Percentiles rank a stretch among this genome's conserved stretches.
Conservation (phyloP, 2,329 filamentous ascomycete genomes). For the Aspergillus brasiliensis region DNA sequence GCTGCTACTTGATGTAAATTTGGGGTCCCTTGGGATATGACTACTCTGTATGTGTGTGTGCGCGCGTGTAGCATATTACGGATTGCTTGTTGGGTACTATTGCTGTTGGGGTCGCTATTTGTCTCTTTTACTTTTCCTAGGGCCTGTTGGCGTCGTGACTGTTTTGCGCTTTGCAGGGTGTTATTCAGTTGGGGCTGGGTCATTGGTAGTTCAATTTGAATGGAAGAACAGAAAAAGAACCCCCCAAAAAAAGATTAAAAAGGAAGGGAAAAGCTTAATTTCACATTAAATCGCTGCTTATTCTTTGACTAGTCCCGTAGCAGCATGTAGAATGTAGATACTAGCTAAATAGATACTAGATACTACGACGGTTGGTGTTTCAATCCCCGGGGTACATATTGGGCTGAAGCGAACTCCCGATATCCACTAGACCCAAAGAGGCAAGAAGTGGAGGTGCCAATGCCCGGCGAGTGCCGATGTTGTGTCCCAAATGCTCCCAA, state of each 20-base stretch:
- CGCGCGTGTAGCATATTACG: constrained; percentile 4
- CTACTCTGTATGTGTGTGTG: neutral
- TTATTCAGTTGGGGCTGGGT: neutral
- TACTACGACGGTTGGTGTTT: neutral
- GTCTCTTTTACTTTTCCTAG: neutral
- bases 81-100: neutral
- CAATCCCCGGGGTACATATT: too few species aligned
- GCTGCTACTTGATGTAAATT: constrained; percentile 2
- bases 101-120: neutral
- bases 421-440: neutral
- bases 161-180: constrained; percentile 4
- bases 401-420: neutral
- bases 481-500: too few species aligned
- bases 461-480: constrained; percentile 6
- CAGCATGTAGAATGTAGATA: too few species aligned
- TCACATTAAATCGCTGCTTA: neutral
- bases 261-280: neutral
- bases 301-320: too few species aligned
- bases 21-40: neutral
- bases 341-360: neutral
- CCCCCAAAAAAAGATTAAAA: too few species aligned
- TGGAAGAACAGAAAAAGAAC: too few species aligned
- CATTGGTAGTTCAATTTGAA: neutral
- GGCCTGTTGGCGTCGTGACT: constrained; percentile 1
- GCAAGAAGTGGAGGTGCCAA: neutral